Evolutionary conservation across 2,329 filamentous ascomycete genomes (phyloP), one percentile per base, ranked within the genome.

Genomic region (Cordyceps tenuipes): DNA sequence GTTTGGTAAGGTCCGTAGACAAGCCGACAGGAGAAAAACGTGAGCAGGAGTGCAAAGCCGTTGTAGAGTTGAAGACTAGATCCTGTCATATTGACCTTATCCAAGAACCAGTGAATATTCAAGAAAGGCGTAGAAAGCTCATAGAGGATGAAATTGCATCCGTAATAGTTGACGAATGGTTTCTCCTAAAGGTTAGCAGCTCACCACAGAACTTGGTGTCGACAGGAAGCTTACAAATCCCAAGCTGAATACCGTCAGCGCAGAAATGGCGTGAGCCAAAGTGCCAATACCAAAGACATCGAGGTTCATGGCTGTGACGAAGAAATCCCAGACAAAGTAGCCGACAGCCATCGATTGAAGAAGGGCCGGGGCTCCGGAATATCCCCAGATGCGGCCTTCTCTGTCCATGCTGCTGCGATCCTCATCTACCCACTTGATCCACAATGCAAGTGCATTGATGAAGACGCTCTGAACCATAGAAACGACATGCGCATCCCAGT

Each of bases 31-130:
- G 78, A 82, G 75, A 92, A 91, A 74, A 94, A 94, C 52, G 82
- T 89, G 64, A 77, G 72, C 57, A 93, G 82, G 3, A 94, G 82
- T 60, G 83, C 68, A 63, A 91, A 78, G 66, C 90, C 90, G 68
- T 94, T 94, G 73, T 90, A 85, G 31, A 92, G 80, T 75, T 94
- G 90, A 26, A 84, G 73, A 57, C 78, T 79, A 21, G 86, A 85
- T 41, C 90, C 90, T 0, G 90, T 94, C 79, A 91, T 85, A 68
- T 84, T 82, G 62, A 93, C 77, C 77, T 95, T 95, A 75, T 95
- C 90, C 74, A 89, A 90, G 77, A 94, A 94, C 90, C 90, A 95
- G 77, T 95, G 90, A 70, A 93, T 82, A 71, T 95, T 95, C 61
- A 94, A 80, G 73, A 94, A 92, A 8, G 90, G 89, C 5, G 87